Evolutionary conservation across 371 early-diverging fungal genomes (phyloP), one percentile per base, ranked within the genome.

Genomic region (Zychaea mexicana): DNA sequence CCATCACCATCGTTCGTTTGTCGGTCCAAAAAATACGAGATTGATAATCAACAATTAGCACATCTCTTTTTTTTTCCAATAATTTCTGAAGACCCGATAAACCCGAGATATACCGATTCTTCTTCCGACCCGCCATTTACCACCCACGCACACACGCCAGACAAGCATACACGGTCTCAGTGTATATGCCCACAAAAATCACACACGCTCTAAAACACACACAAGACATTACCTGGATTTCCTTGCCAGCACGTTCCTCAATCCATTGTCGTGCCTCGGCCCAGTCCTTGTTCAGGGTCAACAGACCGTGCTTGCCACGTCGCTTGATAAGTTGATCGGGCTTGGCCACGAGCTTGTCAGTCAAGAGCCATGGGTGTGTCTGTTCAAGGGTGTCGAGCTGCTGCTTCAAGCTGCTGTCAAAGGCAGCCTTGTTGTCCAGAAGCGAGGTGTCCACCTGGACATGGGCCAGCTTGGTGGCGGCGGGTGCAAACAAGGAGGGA

Each of bases 301-400:
- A 77, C 57, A 98, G 82, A 56, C 98, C 98, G 64, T 91, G 89
- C 86, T 98, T 98, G 60, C 98, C 98, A 64, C 98, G 86, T 60
- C 98, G 91, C 82, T 98, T 98, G 83, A 98, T 96, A 57, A 98
- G 84, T 81, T 96, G 96, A 77, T 98, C 98, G 24, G 98, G 98
- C 82, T 98, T 98, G 74, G 91, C 96, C 27, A 98, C 98, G 66
- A 96, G 83, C 70, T 92, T 92, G 39, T 78, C 84, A 30, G 90
- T 87, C 62, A 85, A 61, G 57, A 96, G 75, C 96, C 96, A 98
- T 45, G 96, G 94, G 77, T 95, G 84, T 30, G 79, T 85, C 52
- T 76, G 80, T 78, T 95, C 96, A 32, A 90, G 83, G 53, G 74
- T 69, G 60, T 85, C 84, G 54, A 94, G 82, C 62, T 85, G 85